Base-by-base conservation (phyloP, 148 eudicot genomes). In the Silene conica region DNA sequence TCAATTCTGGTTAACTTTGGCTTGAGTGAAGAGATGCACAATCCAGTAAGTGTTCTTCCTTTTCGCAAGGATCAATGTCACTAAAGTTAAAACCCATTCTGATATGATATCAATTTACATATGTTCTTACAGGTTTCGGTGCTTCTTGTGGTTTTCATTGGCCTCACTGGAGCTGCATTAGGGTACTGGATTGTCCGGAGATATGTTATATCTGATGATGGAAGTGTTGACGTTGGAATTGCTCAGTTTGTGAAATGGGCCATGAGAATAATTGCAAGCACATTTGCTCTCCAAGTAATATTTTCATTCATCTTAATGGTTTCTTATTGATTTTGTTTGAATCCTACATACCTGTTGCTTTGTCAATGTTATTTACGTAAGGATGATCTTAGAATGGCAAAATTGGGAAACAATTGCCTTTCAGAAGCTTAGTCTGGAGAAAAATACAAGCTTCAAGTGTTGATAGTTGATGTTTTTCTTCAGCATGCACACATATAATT, bases 231-330 rank as follows among this genome's bases (percentile, higher is more conserved):
- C 78, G 87, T 83, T 82, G 90, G 87, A 45, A 71, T 93, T 66
- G 98, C 96, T 78, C 87, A 81, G 72, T 89, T 90, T 76, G 89
- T 90, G 73, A 87, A 90, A 83, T 90, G 98, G 96, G 89, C 97
- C 59, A 84, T 89, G 83, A 90, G 92, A 16, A 78, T 88, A 54
- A 54, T 92, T 78, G 98, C 90, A 0, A 83, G 83, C 64, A 86
- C 96, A 65, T 92, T 85, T 74, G 85, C 89, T 62, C 80, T 89
- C 64, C 98, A 86, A 89, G 97, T 93, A 63, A 45, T 56, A 45
- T 77, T 19, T 74, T 34, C 50, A 50, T 72, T 71, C 63, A 5
- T 65, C 0, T 15, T 58, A 59, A 61, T 75, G 11, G 26, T 71
- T 50, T 52, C 57, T 56, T 22, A 28, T 45, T n/a, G 46, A 67